These are phyloP conservation scores for Prunella vulgaris DNA, from an alignment of 257 asterid genomes.

Conservation along the genomic window DNA sequence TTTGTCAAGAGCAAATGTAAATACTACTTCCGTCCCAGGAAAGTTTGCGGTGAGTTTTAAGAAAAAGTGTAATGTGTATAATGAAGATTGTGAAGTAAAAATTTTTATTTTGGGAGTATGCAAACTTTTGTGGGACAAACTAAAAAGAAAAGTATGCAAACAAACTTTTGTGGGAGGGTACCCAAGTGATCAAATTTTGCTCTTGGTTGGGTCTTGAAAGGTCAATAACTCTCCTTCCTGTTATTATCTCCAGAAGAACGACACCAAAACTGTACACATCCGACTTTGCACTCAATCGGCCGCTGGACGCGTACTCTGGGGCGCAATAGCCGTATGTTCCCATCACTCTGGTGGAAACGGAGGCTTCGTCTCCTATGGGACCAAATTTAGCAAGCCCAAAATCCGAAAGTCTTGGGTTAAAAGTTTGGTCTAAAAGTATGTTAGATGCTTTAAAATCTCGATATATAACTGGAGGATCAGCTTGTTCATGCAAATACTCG, in stretches of 20 bases:
- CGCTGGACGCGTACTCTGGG: conserved; percentile 48
- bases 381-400: conserved; percentile 61
- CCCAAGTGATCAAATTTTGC: conserved; percentile 52
- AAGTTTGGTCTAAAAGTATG: conserved; percentile 42
- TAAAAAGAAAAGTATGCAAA: no score
- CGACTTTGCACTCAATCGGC: conserved; percentile 40
- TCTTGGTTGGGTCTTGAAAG: conserved; percentile 38
- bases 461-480: conserved; percentile 55
- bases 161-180: no score
- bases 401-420: conserved; percentile 54
- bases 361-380: conserved; percentile 30
- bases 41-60: no score
- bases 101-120: no score
- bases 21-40: no score
- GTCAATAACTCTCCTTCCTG: conserved; percentile 53
- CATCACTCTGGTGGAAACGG: conserved; percentile 46
- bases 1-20: no score
- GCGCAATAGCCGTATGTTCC: conserved; percentile 70
- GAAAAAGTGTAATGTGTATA: no score
- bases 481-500: conserved; percentile 50
- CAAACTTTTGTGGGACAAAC: no score
- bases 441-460: conserved; percentile 64
- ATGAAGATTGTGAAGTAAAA: no score
- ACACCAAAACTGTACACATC: conserved; percentile 64
- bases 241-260: conserved; percentile 53